Evolutionary conservation across 495 filamentous ascomycete genomes (phyloP).

Genomic region (Xylaria intraflava): DNA sequence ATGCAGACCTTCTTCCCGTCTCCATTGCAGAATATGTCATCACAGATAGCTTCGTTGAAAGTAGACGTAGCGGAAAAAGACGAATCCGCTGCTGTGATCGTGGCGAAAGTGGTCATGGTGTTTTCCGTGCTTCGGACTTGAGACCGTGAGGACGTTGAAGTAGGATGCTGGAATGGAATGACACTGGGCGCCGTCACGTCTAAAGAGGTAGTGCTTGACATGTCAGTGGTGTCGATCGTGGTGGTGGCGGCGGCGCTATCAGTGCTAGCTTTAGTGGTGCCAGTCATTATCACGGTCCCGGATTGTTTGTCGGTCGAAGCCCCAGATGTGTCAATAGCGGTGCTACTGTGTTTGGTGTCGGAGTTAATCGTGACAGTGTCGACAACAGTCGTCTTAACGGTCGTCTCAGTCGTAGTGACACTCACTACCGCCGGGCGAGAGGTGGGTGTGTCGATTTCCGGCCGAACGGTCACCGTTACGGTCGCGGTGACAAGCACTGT

Average conservation of each 20-base stretch:
- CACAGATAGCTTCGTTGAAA: constrained; percentile 15
- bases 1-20: constrained; percentile 18
- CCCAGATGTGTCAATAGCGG: not conserved
- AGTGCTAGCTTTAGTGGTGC: not conserved
- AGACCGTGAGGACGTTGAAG: not conserved
- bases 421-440: not conserved
- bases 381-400: not conserved
- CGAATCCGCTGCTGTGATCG: not conserved
- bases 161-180: not conserved
- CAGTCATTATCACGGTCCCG: not conserved
- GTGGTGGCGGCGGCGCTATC: too few relatives aligned
- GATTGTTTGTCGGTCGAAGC: not conserved
- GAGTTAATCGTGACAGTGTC: not conserved
- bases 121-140: not conserved
- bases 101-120: not conserved
- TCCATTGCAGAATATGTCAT: constrained; percentile 20
- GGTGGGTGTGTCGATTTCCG: not conserved
- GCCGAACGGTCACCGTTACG: not conserved
- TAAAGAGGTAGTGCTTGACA: not conserved
- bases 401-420: not conserved
- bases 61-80: not conserved
- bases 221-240: not conserved
- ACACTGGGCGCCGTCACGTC: not conserved
- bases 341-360: not conserved
- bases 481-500: not conserved